A percentile compares a stretch with the other conserved stretches of the same genome.
Evolutionary conservation across 2,329 filamentous ascomycete species (phyloP).

Genomic region (Penicillium sp.): DNA sequence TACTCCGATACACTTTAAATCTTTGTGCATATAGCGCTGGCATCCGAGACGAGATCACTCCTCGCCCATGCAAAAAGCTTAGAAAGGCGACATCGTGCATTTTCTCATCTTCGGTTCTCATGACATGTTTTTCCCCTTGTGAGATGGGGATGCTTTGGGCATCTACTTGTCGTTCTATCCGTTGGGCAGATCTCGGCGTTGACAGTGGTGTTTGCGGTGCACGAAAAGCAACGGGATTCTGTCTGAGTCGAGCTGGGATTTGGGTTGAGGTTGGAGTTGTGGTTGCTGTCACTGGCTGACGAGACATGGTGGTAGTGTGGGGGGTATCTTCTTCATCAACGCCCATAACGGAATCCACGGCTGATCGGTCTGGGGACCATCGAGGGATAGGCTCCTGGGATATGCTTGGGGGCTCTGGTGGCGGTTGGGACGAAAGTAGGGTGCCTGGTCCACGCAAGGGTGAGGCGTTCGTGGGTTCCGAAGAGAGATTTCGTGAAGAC

Average conservation of each 20-base stretch:
- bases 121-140: not conserved
- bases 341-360: not conserved
- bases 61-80: not conserved
- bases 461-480: not conserved
- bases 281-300: not conserved
- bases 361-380: not conserved
- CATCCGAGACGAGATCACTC: not conserved
- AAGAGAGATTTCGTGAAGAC: not conserved
- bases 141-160: not conserved
- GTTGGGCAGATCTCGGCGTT: not conserved
- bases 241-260: not conserved
- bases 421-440: not conserved
- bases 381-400: not conserved
- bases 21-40: not conserved
- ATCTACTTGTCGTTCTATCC: too few species aligned
- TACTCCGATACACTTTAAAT: not conserved
- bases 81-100: not conserved
- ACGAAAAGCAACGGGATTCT: too few species aligned
- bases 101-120: not conserved
- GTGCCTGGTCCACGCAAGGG: not conserved
- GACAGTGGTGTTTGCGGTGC: not conserved
- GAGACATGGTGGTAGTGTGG: not conserved
- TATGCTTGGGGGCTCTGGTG: not conserved
- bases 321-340: not conserved
- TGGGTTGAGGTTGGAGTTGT: not conserved